phyloP scores from a whole-genome alignment of 83 land plant species.

The Diphasiastrum complanatum region DNA sequence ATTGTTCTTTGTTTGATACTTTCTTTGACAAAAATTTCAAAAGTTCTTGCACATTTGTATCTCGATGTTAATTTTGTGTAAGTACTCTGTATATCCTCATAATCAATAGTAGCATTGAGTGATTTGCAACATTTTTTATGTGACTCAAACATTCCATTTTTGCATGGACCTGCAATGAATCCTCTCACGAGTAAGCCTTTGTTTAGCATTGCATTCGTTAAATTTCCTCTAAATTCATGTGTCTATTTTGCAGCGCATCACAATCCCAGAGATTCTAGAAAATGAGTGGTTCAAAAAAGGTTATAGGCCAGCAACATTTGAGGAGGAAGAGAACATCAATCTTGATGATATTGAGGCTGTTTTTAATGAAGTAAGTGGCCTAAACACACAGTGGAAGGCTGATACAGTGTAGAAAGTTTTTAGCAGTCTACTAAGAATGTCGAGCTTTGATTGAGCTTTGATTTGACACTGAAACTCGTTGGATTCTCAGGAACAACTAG shows the following conservation, averaged over 20 bases:
- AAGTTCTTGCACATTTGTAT: too few species aligned
- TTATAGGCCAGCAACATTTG: conserved; percentile 52
- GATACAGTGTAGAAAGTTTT: background rate
- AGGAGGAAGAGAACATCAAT: conserved; percentile 38
- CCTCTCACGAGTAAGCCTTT: too few species aligned
- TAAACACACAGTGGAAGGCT: background rate
- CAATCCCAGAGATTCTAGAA: conserved; percentile 48
- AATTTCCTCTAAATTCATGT: too few species aligned
- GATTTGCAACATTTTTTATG: too few species aligned
- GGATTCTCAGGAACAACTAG: conserved; percentile 17
- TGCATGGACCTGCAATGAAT: too few species aligned
- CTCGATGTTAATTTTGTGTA: too few species aligned
- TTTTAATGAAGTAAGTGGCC: conserved; percentile 29
- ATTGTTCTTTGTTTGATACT: too few species aligned
- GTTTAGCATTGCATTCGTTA: too few species aligned
- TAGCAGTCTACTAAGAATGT: background rate
- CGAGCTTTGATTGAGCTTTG: background rate
- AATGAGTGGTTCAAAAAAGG: conserved; percentile 70
- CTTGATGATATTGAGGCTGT: conserved; percentile 74
- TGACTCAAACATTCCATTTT: too few species aligned
- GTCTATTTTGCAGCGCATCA: conserved; percentile 65
- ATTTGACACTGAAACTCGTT: background rate
- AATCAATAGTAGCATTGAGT: too few species aligned
- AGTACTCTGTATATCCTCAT: too few species aligned
- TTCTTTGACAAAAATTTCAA: too few species aligned